phyloP scores from a whole-genome alignment of 192 early-diverging fungal species.

The Phycomyces nitens region DNA sequence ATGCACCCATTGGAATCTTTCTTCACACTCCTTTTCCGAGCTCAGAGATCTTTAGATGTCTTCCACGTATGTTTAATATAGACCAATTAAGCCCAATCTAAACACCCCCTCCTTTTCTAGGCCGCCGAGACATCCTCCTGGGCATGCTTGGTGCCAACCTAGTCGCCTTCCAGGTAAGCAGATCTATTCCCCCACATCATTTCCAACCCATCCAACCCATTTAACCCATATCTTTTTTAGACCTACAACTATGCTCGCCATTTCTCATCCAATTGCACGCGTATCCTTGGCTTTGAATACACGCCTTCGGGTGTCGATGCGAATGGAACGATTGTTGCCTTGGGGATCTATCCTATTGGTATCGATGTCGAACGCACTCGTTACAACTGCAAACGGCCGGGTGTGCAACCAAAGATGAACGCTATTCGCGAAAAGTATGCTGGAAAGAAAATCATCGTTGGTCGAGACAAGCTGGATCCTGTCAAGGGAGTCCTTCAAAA shows the following conservation, averaged over 20 bases:
- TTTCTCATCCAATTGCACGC: constrained; percentile 89
- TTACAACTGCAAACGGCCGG: constrained; percentile 53
- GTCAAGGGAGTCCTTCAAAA: constrained; percentile 95
- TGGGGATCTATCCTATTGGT: constrained; percentile 96
- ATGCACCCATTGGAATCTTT: constrained; percentile 89
- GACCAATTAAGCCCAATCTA: no score
- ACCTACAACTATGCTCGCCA: constrained; percentile 94
- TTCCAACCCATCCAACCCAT: background rate
- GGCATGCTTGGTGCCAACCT: constrained; percentile 91
- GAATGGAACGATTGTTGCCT: constrained; percentile 67
- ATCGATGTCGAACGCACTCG: constrained; percentile 83
- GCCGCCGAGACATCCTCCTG: constrained; percentile 75
- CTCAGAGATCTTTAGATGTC: constrained; percentile 93
- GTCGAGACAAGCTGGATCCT: constrained; percentile 93
- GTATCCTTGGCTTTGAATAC: constrained; percentile 90
- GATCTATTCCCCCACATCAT: constrained; percentile 3
- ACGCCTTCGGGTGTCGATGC: constrained; percentile 87
- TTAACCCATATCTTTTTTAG: constrained; percentile 15
- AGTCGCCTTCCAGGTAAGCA: constrained; percentile 82
- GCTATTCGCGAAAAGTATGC: constrained; percentile 78
- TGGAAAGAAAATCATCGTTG: constrained; percentile 91
- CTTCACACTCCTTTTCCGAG: constrained; percentile 96
- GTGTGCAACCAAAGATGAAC: constrained; percentile 75
- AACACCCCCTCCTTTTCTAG: constrained; percentile 23
- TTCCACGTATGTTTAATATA: constrained; percentile 56